Percentiles rank a stretch among this genome's conserved stretches.
Evolutionary conservation across 352 stramenopile genomes (phyloP).

Genomic region (Saprolegnia diclina): DNA sequence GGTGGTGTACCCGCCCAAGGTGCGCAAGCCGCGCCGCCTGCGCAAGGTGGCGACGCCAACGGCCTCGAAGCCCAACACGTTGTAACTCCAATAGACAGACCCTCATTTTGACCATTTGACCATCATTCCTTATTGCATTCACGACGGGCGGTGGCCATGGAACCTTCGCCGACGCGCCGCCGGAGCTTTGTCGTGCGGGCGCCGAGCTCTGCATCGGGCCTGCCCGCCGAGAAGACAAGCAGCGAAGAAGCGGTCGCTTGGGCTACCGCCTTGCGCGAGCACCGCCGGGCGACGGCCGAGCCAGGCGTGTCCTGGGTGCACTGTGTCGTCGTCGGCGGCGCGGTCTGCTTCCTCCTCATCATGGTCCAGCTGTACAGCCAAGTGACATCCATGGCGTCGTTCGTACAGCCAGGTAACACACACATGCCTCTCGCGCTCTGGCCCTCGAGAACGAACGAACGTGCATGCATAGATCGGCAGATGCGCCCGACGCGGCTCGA

Average conservation of each 20-base stretch:
- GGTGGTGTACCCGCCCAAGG: constrained; percentile 16
- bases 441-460: no score
- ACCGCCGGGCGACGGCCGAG: background rate
- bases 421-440: background rate
- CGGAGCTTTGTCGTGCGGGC: constrained; percentile 11
- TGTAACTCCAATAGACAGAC: background rate
- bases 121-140: background rate
- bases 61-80: background rate
- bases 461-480: background rate
- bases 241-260: background rate
- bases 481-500: background rate
- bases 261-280: background rate
- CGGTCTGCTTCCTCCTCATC: background rate
- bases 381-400: constrained; percentile 5
- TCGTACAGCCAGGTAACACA: constrained; percentile 1
- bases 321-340: background rate
- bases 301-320: background rate
- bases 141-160: background rate
- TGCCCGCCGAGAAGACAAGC: background rate
- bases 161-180: background rate
- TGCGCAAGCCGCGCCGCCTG: constrained; percentile 14
- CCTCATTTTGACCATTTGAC: background rate
- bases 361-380: constrained; percentile 12
- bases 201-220: background rate
- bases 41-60: background rate